Evolutionary conservation across 257 asterid genomes (phyloP).

Genomic region (Solanum virginianum): DNA sequence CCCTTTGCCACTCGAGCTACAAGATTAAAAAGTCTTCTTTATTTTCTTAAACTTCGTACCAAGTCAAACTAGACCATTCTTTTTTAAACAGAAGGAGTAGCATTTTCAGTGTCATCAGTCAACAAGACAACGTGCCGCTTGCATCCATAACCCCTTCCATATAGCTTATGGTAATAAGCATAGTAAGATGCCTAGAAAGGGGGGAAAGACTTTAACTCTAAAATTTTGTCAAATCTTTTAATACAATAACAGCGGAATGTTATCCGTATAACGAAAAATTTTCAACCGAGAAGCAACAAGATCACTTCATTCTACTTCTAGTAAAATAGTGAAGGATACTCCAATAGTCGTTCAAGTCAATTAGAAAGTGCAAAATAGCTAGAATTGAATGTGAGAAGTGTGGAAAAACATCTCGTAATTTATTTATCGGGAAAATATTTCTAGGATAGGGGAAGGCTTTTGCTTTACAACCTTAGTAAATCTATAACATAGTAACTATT

Average conservation of each 20-base stretch:
- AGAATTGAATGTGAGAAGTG: neutral
- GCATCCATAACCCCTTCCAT: neutral
- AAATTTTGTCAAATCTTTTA: neutral
- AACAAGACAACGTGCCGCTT: neutral
- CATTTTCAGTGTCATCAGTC: neutral
- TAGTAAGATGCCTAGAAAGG: neutral
- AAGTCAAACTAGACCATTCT: no score
- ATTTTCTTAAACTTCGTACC: no score
- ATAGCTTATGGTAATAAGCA: neutral
- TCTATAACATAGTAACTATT: neutral
- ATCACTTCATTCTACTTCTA: neutral
- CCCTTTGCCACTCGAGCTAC: no score
- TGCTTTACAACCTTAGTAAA: neutral
- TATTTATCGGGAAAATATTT: neutral
- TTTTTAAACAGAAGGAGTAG: neutral
- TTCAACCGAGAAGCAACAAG: neutral
- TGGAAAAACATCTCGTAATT: neutral
- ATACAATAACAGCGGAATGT: neutral
- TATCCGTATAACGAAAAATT: neutral
- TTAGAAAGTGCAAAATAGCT: neutral
- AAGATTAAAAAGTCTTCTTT: no score
- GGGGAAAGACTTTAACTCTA: neutral
- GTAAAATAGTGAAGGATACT: neutral
- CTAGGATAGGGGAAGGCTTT: neutral
- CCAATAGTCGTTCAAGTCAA: neutral